phyloP scores from a whole-genome alignment of 2,329 filamentous ascomycete species.

The Alternaria sp. region DNA sequence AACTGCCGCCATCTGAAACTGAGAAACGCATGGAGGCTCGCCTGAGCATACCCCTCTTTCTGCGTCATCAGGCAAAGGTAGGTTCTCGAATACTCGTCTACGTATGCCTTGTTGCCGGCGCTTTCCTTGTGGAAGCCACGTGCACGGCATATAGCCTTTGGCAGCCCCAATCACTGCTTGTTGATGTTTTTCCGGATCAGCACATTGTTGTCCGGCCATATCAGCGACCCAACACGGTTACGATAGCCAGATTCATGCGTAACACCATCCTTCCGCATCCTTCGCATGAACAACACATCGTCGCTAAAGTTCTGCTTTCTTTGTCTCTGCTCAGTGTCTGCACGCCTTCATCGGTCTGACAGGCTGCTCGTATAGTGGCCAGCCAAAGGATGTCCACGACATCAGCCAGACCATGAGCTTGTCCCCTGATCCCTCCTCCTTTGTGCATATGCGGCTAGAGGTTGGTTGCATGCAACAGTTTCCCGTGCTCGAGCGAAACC shows the following conservation, averaged over 20 bases:
- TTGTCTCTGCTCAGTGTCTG: slow-evolving; percentile 10
- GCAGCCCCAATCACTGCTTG: background rate
- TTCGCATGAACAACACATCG: slow-evolving; percentile 11
- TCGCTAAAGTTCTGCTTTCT: slow-evolving; percentile 1
- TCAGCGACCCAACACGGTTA: slow-evolving; percentile 15
- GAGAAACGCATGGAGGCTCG: slow-evolving; percentile 9
- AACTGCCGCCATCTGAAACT: slow-evolving; percentile 9
- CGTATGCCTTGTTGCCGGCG: slow-evolving; percentile 5
- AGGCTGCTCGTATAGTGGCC: slow-evolving; percentile 21
- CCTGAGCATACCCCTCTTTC: slow-evolving; percentile 22
- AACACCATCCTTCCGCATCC: slow-evolving; percentile 1
- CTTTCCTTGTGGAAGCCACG: background rate
- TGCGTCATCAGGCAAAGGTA: slow-evolving; percentile 21
- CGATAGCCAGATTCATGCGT: slow-evolving; percentile 16
- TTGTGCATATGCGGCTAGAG: slow-evolving; percentile 48
- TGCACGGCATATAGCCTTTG: slow-evolving; percentile 1
- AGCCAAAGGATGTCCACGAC: slow-evolving; percentile 25
- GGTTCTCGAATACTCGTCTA: background rate
- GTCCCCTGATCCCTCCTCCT: slow-evolving; percentile 33
- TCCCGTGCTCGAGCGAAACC: slow-evolving; percentile 37
- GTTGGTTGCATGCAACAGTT: slow-evolving; percentile 39
- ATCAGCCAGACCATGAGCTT: slow-evolving; percentile 22
- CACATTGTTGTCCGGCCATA: slow-evolving; percentile 8
- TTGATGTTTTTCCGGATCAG: slow-evolving; percentile 5
- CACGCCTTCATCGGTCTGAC: slow-evolving; percentile 17